Evolutionary conservation across 176 grass and related monocot genomes (phyloP), one percentile per base, ranked within the genome.

Genomic region (Poa pratensis): DNA sequence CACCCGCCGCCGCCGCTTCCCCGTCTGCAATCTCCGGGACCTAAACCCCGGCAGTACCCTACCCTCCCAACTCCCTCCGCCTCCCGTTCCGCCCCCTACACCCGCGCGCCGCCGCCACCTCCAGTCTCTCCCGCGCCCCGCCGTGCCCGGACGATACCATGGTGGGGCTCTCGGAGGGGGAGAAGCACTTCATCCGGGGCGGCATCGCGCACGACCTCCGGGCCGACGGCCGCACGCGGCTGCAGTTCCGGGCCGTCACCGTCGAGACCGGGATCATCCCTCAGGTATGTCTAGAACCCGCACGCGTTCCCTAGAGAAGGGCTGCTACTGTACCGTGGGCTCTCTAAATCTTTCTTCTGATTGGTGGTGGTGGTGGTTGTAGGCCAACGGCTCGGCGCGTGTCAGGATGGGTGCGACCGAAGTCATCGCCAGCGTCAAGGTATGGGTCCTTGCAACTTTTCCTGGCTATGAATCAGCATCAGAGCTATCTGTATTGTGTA

Each of bases 341-440:
- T 35, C 34, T 35, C 35, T 80, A 81, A 5, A 51, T 69, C 19
- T 62, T 35, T 79, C 18, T 6, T 37, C 35, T 9, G 19, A 60
- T 79, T 89, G 30, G 46, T 80, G 84, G 1, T 26, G 65, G 18
- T 69, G 37, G 14, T 74, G 17, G 18, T 35, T 71, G 6, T n/a
- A 97, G 95, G 95, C 92, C 0, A 97, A 90, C 75, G 92, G 95
- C 74, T 97, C 92, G 1, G 88, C 85, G 45, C 89, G 89, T 83
- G 89, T 95, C 70, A 90, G 89, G 80, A 83, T 97, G 27, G 95
- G 91, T 10, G 89, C 79, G 65, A 95, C 92, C 11, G 91, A 97
- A 75, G 91, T 97, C 72, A 95, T 97, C 50, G 89, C 89, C 19
- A 97, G 90, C 71, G 92, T 97, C 66, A 97, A 97, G 95, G 95